Conservation (phyloP, 495 filamentous ascomycete species). For the Neurospora sp. region DNA sequence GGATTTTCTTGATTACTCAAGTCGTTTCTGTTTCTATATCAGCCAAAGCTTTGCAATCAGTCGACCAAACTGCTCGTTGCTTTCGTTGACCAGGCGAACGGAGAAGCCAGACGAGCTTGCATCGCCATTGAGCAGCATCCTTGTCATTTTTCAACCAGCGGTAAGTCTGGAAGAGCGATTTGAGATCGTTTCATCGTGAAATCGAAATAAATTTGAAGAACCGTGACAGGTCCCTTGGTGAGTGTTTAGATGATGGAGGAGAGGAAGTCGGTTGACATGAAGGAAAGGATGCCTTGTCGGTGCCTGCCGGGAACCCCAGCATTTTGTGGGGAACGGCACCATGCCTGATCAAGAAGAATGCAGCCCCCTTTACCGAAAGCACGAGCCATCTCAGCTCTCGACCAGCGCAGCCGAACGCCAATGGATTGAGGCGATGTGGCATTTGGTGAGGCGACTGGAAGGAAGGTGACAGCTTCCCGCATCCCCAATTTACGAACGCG, state of each 20-base stretch:
- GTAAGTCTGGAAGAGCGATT: too few species aligned
- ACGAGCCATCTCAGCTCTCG: background rate
- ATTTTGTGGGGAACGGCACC: background rate
- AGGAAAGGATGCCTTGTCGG: background rate
- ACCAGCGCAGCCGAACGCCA: background rate
- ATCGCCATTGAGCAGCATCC: background rate
- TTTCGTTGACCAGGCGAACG: background rate
- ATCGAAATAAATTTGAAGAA: background rate
- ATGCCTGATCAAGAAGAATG: background rate
- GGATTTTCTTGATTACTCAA: background rate
- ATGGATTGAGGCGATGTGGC: background rate
- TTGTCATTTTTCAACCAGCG: background rate
- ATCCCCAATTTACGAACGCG: background rate
- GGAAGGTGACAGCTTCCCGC: background rate
- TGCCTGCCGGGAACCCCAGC: background rate
- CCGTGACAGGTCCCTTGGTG: background rate
- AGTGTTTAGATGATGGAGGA: background rate
- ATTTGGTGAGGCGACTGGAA: slow-evolving; percentile 1
- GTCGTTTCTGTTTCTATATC: background rate
- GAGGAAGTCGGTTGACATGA: background rate
- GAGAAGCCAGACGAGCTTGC: background rate
- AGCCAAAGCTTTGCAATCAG: background rate
- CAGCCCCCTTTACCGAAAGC: background rate
- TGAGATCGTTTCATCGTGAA: background rate
- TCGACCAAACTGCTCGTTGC: background rate